Percentiles rank a stretch among this genome's conserved stretches.
Conservation (phyloP, 495 filamentous ascomycete species). For the Friedmanniomyces simplex region DNA sequence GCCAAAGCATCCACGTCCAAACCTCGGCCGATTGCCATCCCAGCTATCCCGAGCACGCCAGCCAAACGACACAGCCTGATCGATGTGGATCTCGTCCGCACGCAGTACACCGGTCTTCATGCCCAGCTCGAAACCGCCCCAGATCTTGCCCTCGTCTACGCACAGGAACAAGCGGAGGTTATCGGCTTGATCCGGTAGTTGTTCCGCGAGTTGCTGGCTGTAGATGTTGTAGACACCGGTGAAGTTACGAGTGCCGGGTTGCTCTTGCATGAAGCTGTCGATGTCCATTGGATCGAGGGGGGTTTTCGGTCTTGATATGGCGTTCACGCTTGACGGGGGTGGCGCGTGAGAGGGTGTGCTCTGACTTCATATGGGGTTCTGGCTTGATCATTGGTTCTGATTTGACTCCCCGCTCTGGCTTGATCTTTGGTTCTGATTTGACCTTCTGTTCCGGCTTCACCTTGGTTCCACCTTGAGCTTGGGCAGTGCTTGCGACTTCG, state of each 20-base stretch:
- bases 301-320: conserved; percentile 17
- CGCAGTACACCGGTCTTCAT: neutral
- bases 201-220: conserved; percentile 14
- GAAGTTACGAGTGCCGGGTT: conserved; percentile 21
- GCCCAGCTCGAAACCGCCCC: conserved; percentile 12
- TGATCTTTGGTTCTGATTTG: conserved; percentile 16
- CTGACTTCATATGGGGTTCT: neutral
- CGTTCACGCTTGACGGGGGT: conserved; percentile 11
- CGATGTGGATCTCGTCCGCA: conserved; percentile 8
- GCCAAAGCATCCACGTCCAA: conserved; percentile 15
- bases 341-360: too few relatives aligned
- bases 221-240: conserved; percentile 38
- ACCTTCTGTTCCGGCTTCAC: conserved; percentile 13
- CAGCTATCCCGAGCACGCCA: conserved; percentile 15
- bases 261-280: conserved; percentile 7
- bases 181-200: neutral
- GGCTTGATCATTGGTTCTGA: conserved; percentile 7
- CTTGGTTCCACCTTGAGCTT: neutral
- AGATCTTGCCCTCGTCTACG: conserved; percentile 16
- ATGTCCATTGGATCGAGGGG: neutral
- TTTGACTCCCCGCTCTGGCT: conserved; percentile 17
- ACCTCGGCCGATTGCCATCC: conserved; percentile 6
- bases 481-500: neutral
- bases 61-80: conserved; percentile 8
- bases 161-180: conserved; percentile 6